Conservation (phyloP, 441 rosid genomes). For the Mallotus repandus region DNA sequence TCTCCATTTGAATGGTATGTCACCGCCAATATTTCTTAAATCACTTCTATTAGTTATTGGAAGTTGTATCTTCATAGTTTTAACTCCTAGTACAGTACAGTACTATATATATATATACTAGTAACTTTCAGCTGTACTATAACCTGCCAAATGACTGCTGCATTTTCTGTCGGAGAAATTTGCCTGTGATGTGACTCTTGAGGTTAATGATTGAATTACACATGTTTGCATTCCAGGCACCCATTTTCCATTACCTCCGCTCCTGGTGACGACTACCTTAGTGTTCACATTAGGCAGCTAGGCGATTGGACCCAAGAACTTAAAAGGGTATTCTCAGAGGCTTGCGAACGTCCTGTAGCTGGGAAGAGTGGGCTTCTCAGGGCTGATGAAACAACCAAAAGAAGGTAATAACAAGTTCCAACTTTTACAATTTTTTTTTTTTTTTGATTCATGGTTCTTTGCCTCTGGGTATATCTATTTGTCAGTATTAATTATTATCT, state of each 20-base stretch:
- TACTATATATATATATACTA: neutral
- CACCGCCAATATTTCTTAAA: slow-evolving; percentile 2
- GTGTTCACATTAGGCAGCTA: slow-evolving; percentile 85
- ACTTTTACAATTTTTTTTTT: neutral
- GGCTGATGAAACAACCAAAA: slow-evolving; percentile 78
- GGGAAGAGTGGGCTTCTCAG: slow-evolving; percentile 94
- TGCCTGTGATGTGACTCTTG: neutral
- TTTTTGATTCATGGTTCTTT: neutral
- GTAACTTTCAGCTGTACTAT: neutral
- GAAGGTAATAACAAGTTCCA: slow-evolving; percentile 37
- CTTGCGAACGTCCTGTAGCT: slow-evolving; percentile 66
- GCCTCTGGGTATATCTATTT: neutral
- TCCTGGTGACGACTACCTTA: slow-evolving; percentile 84
- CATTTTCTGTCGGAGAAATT: neutral
- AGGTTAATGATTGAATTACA: neutral
- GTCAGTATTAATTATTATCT: neutral
- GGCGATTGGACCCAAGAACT: slow-evolving; percentile 98
- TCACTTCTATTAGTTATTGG: neutral
- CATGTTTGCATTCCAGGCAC: slow-evolving; percentile 56
- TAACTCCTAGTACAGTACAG: neutral
- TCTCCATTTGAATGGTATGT: slow-evolving; percentile 92
- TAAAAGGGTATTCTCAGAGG: slow-evolving; percentile 68
- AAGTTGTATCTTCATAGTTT: neutral
- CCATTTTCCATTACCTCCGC: slow-evolving; percentile 97
- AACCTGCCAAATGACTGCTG: neutral